Base-by-base conservation (phyloP, 1,284 basidiomycete genomes). In the Psilocybe mexicana region DNA sequence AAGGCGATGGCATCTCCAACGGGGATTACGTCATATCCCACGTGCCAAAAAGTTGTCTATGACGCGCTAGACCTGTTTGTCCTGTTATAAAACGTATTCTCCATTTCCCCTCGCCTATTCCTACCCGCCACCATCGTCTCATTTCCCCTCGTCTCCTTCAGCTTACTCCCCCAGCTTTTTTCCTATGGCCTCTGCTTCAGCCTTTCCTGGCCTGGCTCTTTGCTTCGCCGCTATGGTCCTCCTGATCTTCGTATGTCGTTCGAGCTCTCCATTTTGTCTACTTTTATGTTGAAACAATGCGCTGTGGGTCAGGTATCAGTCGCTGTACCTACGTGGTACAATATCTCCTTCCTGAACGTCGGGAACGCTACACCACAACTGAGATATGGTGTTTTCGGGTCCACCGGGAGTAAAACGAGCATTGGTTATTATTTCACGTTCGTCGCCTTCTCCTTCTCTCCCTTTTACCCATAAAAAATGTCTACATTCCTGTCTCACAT, bases 331-430 rank as follows among this genome's bases (percentile, higher is more conserved):
- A 89, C 84, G 65, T 93, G 90, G 92, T 70, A 87, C 33, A 70
- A 69, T 35, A 76, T 93, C 54, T 86, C 80, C 24, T 93, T 92
- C 77, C 80, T 93, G 36, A 73, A 82, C 55, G 82, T 84, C 24
- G 75, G 73, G 3, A 67, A 70, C 5, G 74, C 71, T 1, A 65
- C 66, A 35, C 53, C 54, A 46, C 65, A 63, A 58, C 73, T 80
- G 14, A 80, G 79, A 64, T 93, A 86, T 64, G 92, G 92, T 67
- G 83, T 90, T 26, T 92, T 92, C 69, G 92, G 92, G 2, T 85
- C 79, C 70, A 87, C 86, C 14, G 89, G 86, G n/a, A 82, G 81
- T 18, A 55, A 67, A 44, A 67, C 70, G 7, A 61, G 76, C 61
- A 71, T 90, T 56, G 88, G 88, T 33, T 90, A 87, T 67, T 61